phyloP scores from a whole-genome alignment of 2,329 filamentous ascomycete species.

The Cladosporium velox region DNA sequence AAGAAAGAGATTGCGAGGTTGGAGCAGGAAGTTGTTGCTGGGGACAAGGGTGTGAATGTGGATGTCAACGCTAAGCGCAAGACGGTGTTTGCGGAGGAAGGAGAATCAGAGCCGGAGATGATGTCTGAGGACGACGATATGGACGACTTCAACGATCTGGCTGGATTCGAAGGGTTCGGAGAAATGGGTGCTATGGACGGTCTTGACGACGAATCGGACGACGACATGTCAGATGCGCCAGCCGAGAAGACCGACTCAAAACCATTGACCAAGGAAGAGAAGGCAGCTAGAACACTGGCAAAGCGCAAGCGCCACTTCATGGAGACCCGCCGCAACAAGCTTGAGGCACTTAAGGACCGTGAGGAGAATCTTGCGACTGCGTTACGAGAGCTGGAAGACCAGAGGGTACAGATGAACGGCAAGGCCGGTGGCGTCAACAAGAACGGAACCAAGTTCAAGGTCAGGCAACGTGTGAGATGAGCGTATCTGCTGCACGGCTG shows the following conservation, averaged over 20 bases:
- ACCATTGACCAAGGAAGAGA: slow-evolving; percentile 40
- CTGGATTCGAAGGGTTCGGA: slow-evolving; percentile 29
- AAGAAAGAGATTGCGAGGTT: slow-evolving; percentile 56
- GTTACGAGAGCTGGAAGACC: slow-evolving; percentile 58
- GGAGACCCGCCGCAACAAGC: slow-evolving; percentile 50
- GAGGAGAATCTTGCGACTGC: slow-evolving; percentile 58
- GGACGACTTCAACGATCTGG: slow-evolving; percentile 24
- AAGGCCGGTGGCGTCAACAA: slow-evolving; percentile 64
- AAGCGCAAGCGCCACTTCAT: slow-evolving; percentile 54
- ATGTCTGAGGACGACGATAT: slow-evolving; percentile 22
- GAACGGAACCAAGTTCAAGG: slow-evolving; percentile 65
- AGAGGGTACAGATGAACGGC: slow-evolving; percentile 63
- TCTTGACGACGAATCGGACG: slow-evolving; percentile 24
- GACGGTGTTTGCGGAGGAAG: slow-evolving; percentile 43
- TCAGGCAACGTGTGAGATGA: slow-evolving; percentile 61
- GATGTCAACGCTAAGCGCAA: slow-evolving; percentile 36
- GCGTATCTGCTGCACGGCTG: neutral
- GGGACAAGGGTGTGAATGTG: slow-evolving; percentile 45
- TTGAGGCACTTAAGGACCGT: slow-evolving; percentile 56
- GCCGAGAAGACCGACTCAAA: slow-evolving; percentile 19
- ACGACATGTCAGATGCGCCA: slow-evolving; percentile 26
- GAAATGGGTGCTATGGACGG: slow-evolving; percentile 27
- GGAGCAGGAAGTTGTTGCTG: slow-evolving; percentile 38
- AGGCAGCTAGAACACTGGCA: slow-evolving; percentile 49
- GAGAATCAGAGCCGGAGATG: slow-evolving; percentile 32